Evolutionary conservation across 1,139 yeast genomes (phyloP), one percentile per base, ranked within the genome.

Genomic region (Protomyces inundatus): DNA sequence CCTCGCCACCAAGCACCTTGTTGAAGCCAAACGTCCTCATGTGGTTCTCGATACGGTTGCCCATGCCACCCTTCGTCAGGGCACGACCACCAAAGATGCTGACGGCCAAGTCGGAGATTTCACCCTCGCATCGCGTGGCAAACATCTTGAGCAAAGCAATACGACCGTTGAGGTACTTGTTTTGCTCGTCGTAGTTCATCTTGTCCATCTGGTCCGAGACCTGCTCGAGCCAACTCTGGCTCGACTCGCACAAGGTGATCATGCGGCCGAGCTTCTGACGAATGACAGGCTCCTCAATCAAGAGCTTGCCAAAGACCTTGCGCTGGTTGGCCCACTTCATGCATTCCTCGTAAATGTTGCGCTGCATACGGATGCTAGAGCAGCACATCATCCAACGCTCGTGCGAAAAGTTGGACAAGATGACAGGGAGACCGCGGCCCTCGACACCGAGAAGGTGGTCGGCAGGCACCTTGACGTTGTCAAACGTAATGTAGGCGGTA

Each of bases 1-100:
- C 80, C 16, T 80, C 77, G 6, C 80, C 80, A 53, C 81, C 80
- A 12, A 80, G 80, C 62, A 77, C 77, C 39, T 80, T 78, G 66
- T 75, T 75, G 12, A 80, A 79, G 34, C 80, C 73, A 39, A 77
- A 80, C 65, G 77, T 80, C 52, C 80, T 70, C 72, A 77, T 77
- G 48, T 77, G 69, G 12, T 80, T 74, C 71, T 77, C 80, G 55
- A 78, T 77, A 66, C 75, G 75, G 48, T 77, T 80, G 54, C 79
- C 80, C 67, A 73, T 76, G 61, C 80, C 80, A 42, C 81, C 80
- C 33, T 76, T 75, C 55, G 80, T 76, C 70, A 78, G 77, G 14
- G 79, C 70, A 23, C 77, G 72, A 52, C 80, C 80, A 51, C 80
- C 80, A 69, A 77, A 77, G 69, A 77, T 75, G 69, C 78, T 81